Base-by-base conservation (phyloP, 208 protist species). In the Wallacemonas sp. region DNA sequence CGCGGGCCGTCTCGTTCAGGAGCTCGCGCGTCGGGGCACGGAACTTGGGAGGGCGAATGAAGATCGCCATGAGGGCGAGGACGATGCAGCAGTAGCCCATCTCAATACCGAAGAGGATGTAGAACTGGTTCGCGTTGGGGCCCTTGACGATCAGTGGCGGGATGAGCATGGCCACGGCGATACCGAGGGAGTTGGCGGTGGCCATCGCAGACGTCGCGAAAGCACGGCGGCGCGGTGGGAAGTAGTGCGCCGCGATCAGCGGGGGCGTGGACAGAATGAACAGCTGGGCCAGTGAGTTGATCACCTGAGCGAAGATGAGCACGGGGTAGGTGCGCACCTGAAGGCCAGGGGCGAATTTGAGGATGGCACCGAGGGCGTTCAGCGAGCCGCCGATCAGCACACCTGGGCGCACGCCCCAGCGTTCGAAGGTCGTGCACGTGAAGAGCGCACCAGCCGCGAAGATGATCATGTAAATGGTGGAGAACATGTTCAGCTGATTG, bases 391-490 rank as follows among this genome's bases (percentile, higher is more conserved):
- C 84, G 21, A 90, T 66, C 21, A 90, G 63, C 21, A 90, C 64
- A 16, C 81, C 78, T 17, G 36, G 70, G 23, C 84, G 78, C n/a
- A 90, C 84, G 23, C 84, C 84, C 72, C 78, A 90, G 0, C 72
- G 71, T 68, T 90, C 84, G 67, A 90, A 90, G 1, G 81, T 84
- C 19, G 84, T 87, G 61, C 80, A 87, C 30, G 81, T 87, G 23
- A 90, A 80, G 54, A 81, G 78, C 0, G 70, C 80, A 12, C 84
- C 84, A n/a, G 65, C 65, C 3, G 74, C 85, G 41, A 86, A 88
- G 26, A 92, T 65, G 38, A 92, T 88, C 86, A 92, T 92, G 69
- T 90, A 92, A n/a, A 92, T 76, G 26, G 79, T 82, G 11, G 82
- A 90, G 34, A 92, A 70, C 72, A 83, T 68, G 65, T 92, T 90